Base-by-base conservation (phyloP, 179 eudicot species). In the Spergularia azorica region DNA sequence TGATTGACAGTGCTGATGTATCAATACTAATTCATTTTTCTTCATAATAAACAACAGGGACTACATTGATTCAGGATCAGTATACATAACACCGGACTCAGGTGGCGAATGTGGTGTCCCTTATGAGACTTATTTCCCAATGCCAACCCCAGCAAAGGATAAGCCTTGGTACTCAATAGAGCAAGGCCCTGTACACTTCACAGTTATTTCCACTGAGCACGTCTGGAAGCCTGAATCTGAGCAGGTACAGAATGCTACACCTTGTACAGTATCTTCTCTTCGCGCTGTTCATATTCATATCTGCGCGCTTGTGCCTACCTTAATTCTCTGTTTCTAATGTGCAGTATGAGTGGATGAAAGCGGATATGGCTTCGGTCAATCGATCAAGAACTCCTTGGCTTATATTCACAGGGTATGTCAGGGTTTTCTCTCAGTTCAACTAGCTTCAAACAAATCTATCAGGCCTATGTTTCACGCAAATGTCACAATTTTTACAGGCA, bases 81-180 rank as follows among this genome's bases (percentile, higher is more conserved):
- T 90, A 6, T 92, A 94, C 65, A 36, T 39, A 67, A 90, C 94
- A 52, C 91, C 98, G 5, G 97, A 92, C 82, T 94, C 98, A 0
- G 98, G 98, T 15, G 98, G 98, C 15, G 98, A 94, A 80, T 94
- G 98, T 84, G 98, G 98, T 10, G 89, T 90, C 17, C 87, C 98
- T 20, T 94, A 94, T 52, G 97, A 92, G 83, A 90, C 88, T 17
- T 94, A 94, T 73, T 94, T 94, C 77, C 91, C 81, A n/a, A 90
- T 94, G 98, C 98, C 98, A 2, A 88, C 88, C 14, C 39, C 85
- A 9, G 87, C 80, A 9, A 87, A 89, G 69, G 97, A 92, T 72
- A 94, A 90, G 84, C 98, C 97, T 43, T 94, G 98, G 98, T 94
- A 90, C 54, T 92, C 98, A 18, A 85, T 94, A 11, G 98, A 94